Evolutionary conservation across 139 green algal species (phyloP).

Genomic region (Coelastrella sp.): DNA sequence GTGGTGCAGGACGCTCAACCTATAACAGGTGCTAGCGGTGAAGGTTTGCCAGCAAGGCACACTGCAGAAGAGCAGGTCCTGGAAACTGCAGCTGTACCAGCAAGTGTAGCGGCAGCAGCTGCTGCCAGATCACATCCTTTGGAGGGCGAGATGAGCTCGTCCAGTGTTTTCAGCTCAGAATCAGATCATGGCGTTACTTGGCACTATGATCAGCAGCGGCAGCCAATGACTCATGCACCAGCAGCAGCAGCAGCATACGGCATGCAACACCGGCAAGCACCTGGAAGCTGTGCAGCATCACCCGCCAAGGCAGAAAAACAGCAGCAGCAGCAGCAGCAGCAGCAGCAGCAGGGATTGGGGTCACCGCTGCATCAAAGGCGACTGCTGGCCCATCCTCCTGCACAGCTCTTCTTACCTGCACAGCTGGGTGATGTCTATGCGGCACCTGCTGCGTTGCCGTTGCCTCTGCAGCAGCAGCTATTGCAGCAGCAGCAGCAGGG

Average conservation of each 20-base stretch:
- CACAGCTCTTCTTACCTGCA: neutral
- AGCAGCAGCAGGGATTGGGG: too few species aligned
- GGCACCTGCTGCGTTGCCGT: neutral
- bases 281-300: neutral
- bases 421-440: neutral
- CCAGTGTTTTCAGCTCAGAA: neutral
- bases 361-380: neutral
- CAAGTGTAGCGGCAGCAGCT: too few species aligned
- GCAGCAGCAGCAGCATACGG: neutral
- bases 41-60: too few species aligned
- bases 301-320: neutral
- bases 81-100: too few species aligned
- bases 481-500: constrained; percentile 23
- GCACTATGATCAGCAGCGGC: neutral
- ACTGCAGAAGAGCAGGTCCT: too few species aligned
- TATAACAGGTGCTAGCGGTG: neutral
- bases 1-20: neutral
- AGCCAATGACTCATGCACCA: neutral
- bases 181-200: neutral
- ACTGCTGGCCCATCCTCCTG: neutral
- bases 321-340: constrained; percentile 17
- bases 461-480: neutral
- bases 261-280: neutral
- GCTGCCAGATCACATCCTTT: neutral
- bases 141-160: neutral